Conservation (phyloP, 139 green algal species). For the Micractinium conductrix region DNA sequence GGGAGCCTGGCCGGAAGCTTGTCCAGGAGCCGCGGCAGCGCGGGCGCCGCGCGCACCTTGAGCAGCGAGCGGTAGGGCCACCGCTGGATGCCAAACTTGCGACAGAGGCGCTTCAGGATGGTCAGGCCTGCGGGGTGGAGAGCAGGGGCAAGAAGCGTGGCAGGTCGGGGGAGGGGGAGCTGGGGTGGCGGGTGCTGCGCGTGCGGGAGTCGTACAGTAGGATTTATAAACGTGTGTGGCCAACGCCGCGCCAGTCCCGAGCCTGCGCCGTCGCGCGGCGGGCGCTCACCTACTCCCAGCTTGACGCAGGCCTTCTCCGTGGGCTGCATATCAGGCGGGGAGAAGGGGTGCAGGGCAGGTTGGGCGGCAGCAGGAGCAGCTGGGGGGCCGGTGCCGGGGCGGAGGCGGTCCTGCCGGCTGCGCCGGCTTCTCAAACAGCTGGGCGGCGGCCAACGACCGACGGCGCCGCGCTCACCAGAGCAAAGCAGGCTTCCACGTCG, state of each 20-base stretch:
- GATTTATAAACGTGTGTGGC: no score
- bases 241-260: no score
- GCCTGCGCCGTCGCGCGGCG: no score
- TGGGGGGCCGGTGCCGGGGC: no score
- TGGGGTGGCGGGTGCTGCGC: background rate
- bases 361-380: background rate
- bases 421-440: background rate
- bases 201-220: no score
- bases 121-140: constrained; percentile 15
- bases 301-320: constrained; percentile 25
- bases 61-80: constrained; percentile 30
- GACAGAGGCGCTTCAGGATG: constrained; percentile 32
- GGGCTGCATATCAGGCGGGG: background rate
- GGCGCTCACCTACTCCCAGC: constrained; percentile 16
- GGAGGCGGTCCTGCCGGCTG: background rate
- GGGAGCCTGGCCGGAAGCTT: background rate
- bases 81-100: constrained; percentile 28
- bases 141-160: no score
- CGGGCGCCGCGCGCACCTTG: background rate
- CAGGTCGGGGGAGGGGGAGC: background rate
- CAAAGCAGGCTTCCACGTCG: constrained; percentile 10
- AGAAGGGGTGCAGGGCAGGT: background rate
- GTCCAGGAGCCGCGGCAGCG: background rate
- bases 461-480: background rate
- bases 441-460: background rate